Base-by-base conservation (phyloP, 208 protist species). In the Phytomonas sp. region DNA sequence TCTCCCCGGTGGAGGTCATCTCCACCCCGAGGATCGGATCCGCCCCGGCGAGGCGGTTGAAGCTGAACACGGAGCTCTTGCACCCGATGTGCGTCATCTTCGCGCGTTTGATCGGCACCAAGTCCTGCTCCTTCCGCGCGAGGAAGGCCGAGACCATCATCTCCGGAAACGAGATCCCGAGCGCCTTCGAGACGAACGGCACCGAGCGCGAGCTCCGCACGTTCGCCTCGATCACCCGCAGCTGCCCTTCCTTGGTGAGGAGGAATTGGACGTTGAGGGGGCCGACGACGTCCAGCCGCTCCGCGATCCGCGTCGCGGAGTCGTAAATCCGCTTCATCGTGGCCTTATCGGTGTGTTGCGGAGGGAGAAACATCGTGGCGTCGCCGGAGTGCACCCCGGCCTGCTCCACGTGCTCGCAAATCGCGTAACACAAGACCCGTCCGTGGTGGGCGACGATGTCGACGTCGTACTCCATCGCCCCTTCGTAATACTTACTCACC, bases 261-360 rank as follows among this genome's bases (percentile, higher is more conserved):
- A 99, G 88, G 79, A 99, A 99, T 86, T 99, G 98, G 66, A 99
- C 97, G 84, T 99, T 99, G 93, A 99, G 99, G 40, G 98, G 98
- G 40, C 98, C 98, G n/a, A 89, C 83, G 26, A 86, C 68, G 51
- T 98, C 88, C n/a, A 98, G 96, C 70, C 88, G 77, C 73, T 90
- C 82, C 37, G 97, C 94, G 69, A 99, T 91, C 73, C 93, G 81
- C 80, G 93, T 83, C 66, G 82, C 80, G 29, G 87, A 80, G 71
- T 89, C 79, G 69, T 92, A 90, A 23, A 96, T 90, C 60, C 76
- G 73, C 77, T 93, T 88, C 84, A 94, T 90, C 36, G 81, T 89
- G 20, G 89, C 84, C 76, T 90, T 92, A 77, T 90, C 76, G 11
- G 87, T 92, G 75, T 91, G 80, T 74, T 93, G 87, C 65, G 95